Percentiles rank a stretch among this genome's conserved stretches.
phyloP scores from a whole-genome alignment of 202 grass and related monocot species.

The Brachypodium distachyon region DNA sequence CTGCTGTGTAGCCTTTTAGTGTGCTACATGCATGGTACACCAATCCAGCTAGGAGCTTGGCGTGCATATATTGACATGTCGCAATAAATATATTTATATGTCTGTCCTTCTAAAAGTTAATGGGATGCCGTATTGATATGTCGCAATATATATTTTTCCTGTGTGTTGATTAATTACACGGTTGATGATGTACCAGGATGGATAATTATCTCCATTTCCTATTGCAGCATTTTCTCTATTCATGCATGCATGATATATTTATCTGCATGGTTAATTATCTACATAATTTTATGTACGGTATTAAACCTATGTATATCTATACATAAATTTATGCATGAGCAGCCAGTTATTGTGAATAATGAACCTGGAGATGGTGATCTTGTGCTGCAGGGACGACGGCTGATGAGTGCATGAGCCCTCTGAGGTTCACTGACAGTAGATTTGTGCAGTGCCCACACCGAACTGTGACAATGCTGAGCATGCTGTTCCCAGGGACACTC shows the following conservation, averaged over 20 bases:
- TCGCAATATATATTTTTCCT: neutral
- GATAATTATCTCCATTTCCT: too few relatives aligned
- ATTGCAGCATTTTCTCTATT: too few relatives aligned
- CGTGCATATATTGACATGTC: neutral
- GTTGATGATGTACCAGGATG: too few relatives aligned
- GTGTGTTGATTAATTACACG: neutral
- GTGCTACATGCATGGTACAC: neutral
- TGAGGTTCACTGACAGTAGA: constrained; percentile 76
- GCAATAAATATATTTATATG: too few relatives aligned
- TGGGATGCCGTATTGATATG: too few relatives aligned
- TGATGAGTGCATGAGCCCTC: constrained; percentile 39
- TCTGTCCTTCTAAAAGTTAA: too few relatives aligned
- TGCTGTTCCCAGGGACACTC: constrained; percentile 73
- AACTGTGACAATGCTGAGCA: constrained; percentile 77
- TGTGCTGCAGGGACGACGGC: neutral
- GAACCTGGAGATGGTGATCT: constrained; percentile 55
- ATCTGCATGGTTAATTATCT: neutral
- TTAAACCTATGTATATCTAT: neutral
- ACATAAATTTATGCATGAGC: neutral
- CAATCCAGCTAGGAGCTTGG: neutral
- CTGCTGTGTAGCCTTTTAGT: neutral
- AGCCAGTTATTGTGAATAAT: neutral
- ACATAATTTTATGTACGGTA: neutral
- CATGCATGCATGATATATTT: neutral
- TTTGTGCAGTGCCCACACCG: constrained; percentile 90